Base-by-base conservation (phyloP, 2,329 filamentous ascomycete species). In the Pezicula rhizophila region DNA sequence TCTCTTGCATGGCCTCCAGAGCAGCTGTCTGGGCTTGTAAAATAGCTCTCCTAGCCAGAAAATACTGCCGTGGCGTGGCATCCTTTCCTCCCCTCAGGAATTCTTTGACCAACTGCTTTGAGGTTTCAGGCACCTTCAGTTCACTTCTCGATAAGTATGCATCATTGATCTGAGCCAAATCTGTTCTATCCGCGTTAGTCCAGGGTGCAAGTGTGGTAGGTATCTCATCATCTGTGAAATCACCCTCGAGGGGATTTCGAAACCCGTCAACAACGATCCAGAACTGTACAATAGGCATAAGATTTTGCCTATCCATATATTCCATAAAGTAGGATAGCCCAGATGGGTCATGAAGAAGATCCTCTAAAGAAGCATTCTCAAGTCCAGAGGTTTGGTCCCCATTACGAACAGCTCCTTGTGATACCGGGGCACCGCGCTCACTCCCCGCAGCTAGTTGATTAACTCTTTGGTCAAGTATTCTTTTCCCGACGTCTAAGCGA, bases 261-360 rank as follows among this genome's bases (percentile, higher is more conserved):
- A 97, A 89, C 0, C 93, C 92, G 68, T 99, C 93, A 5, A 97
- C 93, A 3, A 97, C 93, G 37, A 99, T 84, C 90, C 92, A 99
- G 67, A 97, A 99, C 62, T 99, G 93, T 5, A 99, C 91, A 42
- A 96, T 72, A 12, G 87, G 79, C 85, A 97, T 92, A 23, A 92
- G 75, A 14, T 79, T 78, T 64, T 91, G 87, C 38, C 93, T 84
- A 65, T 99, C 93, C 93, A 99, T 99, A 62, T 90, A 97, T 65
- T 99, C 93, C 93, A 99, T 99, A 70, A 99, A 97, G 65, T 96
- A 99, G 2, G 93, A 97, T 8, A 99, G 75, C 0, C 89, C 92
- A 1, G 92, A 87, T 2, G 93, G 81, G 66, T 95, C 90, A 57
- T 91, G 86, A 50, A 99, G 75, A n/a, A 99, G 76, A 56, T 97